phyloP scores from a whole-genome alignment of 2,329 filamentous ascomycete species.

The Ascosphaera acerosa region DNA sequence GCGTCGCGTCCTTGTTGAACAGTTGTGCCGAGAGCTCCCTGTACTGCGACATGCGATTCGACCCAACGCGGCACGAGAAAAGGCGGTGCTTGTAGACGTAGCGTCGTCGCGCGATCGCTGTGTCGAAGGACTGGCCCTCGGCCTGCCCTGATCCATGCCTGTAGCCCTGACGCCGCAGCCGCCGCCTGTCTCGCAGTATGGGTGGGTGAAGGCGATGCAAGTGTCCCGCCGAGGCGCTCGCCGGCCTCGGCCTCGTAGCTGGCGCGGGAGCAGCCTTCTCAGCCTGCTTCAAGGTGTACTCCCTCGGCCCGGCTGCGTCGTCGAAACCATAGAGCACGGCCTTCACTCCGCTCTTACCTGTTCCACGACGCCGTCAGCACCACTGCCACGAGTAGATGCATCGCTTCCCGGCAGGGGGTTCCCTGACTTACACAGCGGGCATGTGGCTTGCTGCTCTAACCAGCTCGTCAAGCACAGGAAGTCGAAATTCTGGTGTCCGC shows the following conservation, averaged over 20 bases:
- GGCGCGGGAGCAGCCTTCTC: too few relatives aligned
- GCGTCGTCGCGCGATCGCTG: conserved; percentile 38
- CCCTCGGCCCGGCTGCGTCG: conserved; percentile 27
- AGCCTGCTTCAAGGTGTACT: conserved; percentile 33
- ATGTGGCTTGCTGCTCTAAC: conserved; percentile 45
- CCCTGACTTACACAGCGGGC: conserved; percentile 47
- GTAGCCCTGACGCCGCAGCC: too few relatives aligned
- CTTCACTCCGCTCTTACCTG: conserved; percentile 27
- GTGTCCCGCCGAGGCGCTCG: too few relatives aligned
- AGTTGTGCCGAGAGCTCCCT: conserved; percentile 42
- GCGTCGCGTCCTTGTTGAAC: conserved; percentile 36
- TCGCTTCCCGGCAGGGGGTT: too few relatives aligned
- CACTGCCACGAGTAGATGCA: too few relatives aligned
- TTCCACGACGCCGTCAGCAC: too few relatives aligned
- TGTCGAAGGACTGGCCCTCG: too few relatives aligned
- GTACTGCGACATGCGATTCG: conserved; percentile 54
- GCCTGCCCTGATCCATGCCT: too few relatives aligned
- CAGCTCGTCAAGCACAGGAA: conserved; percentile 64
- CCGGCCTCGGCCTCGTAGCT: too few relatives aligned
- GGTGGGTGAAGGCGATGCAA: too few relatives aligned
- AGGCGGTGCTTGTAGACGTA: conserved; percentile 46
- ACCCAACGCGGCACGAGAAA: conserved; percentile 60
- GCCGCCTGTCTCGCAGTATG: too few relatives aligned
- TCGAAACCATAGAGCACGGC: conserved; percentile 42
- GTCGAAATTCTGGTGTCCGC: conserved; percentile 59